Evolutionary conservation across 768 basidiomycete species (phyloP), one percentile per base, ranked within the genome.

Genomic region (Tricholoma matsutake): DNA sequence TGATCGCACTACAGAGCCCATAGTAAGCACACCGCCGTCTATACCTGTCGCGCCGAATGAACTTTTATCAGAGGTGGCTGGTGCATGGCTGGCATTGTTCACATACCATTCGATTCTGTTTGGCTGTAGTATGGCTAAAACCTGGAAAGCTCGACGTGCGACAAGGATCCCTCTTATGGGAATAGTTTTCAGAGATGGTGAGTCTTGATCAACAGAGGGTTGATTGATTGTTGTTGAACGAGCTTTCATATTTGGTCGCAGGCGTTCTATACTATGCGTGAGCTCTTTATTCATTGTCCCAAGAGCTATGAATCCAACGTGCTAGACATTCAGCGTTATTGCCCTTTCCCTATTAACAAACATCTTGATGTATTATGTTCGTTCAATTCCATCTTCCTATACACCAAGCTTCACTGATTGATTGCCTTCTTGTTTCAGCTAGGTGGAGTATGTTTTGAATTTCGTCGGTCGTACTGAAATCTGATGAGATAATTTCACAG

Each of bases 271-370:
- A 57, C 7, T 57, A 45, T 14, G 41, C 43, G 41, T 57, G 43
- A 47, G 43, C 25, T 28, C 20, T n/a, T n/a, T 16, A 32, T 57
- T 47, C n/a, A n/a, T 9, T 32, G 45, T 13, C 18, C 55, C 8
- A 7, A 31, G n/a, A 32, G 51, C 51, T 18, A 13, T 11, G 31
- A 34, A 18, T 10, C 16, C 11, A 18, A 20, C 20, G 13, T 41
- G 45, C 39, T 54, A 78, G 14, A 54, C 22, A 11, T 41, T n/a
- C 41, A 84, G 83, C 6, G 72, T 79, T 45, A 83, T 84, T 79
- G 79, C 75, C 1, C 60, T 79, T 5, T 78, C 78, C 14, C 82
- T 81, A 63, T 62, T 82, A 9, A 68, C 78, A 18, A 84, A 84
- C 65, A 72, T 73, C 54, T 35, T 74, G 35, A 71, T 73, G n/a